These are phyloP conservation scores for Pseudevernia furfuracea DNA, from an alignment of 495 filamentous ascomycete species.

Conservation along the genomic window DNA sequence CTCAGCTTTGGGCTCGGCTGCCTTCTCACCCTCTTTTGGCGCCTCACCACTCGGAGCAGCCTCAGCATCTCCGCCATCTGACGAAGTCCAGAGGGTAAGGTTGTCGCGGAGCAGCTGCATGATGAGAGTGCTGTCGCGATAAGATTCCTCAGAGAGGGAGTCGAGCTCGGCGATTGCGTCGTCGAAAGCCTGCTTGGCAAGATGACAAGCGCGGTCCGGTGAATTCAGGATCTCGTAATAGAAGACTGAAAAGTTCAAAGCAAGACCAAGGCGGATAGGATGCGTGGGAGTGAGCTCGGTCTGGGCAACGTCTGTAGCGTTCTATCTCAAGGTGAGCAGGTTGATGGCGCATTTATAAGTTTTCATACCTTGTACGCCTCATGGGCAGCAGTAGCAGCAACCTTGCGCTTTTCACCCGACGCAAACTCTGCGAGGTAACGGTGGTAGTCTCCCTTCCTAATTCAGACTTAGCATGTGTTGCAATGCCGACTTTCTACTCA, in stretches of 20 bases:
- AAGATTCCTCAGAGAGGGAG: slow-evolving; percentile 96
- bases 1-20: slow-evolving; percentile 49
- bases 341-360: neutral
- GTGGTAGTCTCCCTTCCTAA: slow-evolving; percentile 99
- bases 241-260: slow-evolving; percentile 99
- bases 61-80: slow-evolving; percentile 81
- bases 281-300: slow-evolving; percentile 96
- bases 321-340: slow-evolving; percentile 43
- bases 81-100: slow-evolving; percentile 98
- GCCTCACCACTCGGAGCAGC: slow-evolving; percentile 39
- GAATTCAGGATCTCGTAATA: slow-evolving; percentile 99
- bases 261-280: slow-evolving; percentile 96
- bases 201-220: slow-evolving; percentile 95
- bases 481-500: neutral
- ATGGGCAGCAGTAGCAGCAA: slow-evolving; percentile 88
- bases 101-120: slow-evolving; percentile 99
- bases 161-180: slow-evolving; percentile 99
- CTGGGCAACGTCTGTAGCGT: slow-evolving; percentile 95
- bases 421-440: slow-evolving; percentile 99
- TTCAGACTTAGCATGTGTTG: slow-evolving; percentile 8
- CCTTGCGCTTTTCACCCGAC: slow-evolving; percentile 97
- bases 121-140: slow-evolving; percentile 99
- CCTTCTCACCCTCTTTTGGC: slow-evolving; percentile 57
- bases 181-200: slow-evolving; percentile 98
- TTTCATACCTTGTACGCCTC: slow-evolving; percentile 92